Percentiles rank a stretch among this genome's conserved stretches.
Evolutionary conservation across 148 eudicot genomes (phyloP).

Genomic region (Linanthus parryae): DNA sequence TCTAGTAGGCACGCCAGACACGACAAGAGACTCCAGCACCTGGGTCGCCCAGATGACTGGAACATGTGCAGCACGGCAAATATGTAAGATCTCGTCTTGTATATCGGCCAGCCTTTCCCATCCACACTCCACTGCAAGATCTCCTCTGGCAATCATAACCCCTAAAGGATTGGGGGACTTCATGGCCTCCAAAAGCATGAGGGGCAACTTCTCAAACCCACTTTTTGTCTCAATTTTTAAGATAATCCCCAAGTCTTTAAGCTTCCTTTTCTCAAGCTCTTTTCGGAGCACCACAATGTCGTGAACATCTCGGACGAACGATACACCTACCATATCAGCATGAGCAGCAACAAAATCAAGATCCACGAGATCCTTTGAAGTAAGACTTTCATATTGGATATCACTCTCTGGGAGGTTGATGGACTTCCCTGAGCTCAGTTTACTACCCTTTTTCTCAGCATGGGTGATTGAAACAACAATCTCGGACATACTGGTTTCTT

Average conservation of each 20-base stretch:
- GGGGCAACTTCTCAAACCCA: constrained; percentile 42
- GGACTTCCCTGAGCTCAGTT: constrained; percentile 41
- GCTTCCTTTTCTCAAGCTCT: constrained; percentile 34
- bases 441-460: constrained; percentile 34
- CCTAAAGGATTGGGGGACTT: constrained; percentile 45
- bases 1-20: constrained; percentile 40
- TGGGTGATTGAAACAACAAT: constrained; percentile 38
- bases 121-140: constrained; percentile 57
- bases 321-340: constrained; percentile 61
- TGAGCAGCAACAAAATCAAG: constrained; percentile 48
- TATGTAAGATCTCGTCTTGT: constrained; percentile 46
- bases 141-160: constrained; percentile 67
- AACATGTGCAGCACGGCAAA: constrained; percentile 43
- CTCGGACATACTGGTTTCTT: constrained; percentile 38
- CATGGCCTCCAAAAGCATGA: constrained; percentile 51
- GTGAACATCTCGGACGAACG: constrained; percentile 40
- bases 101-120: constrained; percentile 50
- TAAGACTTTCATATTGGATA: constrained; percentile 45
- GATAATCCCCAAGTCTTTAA: constrained; percentile 28
- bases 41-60: constrained; percentile 41
- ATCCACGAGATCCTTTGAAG: constrained; percentile 56
- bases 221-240: constrained; percentile 40
- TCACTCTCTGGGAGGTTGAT: constrained; percentile 46
- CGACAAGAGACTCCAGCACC: constrained; percentile 41
- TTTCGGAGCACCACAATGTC: constrained; percentile 32